Evolutionary conservation across 768 basidiomycete genomes (phyloP).

Genomic region (Grammothele lineata): DNA sequence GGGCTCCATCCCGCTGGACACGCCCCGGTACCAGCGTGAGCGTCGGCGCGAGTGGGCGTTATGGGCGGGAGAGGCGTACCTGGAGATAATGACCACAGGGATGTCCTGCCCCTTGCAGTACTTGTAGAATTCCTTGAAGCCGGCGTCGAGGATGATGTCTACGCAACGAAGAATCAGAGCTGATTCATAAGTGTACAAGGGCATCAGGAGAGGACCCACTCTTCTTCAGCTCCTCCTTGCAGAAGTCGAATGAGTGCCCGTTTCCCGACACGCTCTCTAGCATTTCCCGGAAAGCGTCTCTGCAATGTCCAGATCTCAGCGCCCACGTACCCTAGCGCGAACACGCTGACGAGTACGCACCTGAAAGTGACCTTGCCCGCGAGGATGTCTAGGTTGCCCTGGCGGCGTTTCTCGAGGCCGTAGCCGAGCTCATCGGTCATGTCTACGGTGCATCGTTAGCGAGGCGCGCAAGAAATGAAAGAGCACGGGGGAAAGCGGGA

Average conservation of each 20-base stretch:
- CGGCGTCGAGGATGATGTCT: constrained; percentile 86
- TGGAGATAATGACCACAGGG: constrained; percentile 91
- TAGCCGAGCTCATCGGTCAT: constrained; percentile 90
- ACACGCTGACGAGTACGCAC: too few relatives aligned
- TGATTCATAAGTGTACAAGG: constrained; percentile 6
- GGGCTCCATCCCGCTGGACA: constrained; percentile 82
- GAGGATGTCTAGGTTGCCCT: constrained; percentile 71
- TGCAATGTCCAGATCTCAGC: too few relatives aligned
- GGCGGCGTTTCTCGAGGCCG: constrained; percentile 68
- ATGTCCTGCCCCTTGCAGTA: constrained; percentile 81
- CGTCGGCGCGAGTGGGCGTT: background rate
- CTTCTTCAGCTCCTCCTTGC: constrained; percentile 67
- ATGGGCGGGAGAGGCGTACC: constrained; percentile 37
- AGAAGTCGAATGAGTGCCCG: constrained; percentile 81
- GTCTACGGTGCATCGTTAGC: constrained; percentile 37
- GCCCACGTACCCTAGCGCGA: too few relatives aligned
- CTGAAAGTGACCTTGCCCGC: constrained; percentile 67
- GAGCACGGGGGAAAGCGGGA: too few relatives aligned
- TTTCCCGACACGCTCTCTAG: constrained; percentile 70
- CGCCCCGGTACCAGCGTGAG: constrained; percentile 1
- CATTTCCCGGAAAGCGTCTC: constrained; percentile 89
- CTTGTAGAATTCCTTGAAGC: constrained; percentile 82
- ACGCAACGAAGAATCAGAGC: constrained; percentile 5
- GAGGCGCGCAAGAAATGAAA: too few relatives aligned
- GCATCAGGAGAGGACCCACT: constrained; percentile 40